phyloP scores from a whole-genome alignment of 345 rosid genomes.

The Murraya koenigii region DNA sequence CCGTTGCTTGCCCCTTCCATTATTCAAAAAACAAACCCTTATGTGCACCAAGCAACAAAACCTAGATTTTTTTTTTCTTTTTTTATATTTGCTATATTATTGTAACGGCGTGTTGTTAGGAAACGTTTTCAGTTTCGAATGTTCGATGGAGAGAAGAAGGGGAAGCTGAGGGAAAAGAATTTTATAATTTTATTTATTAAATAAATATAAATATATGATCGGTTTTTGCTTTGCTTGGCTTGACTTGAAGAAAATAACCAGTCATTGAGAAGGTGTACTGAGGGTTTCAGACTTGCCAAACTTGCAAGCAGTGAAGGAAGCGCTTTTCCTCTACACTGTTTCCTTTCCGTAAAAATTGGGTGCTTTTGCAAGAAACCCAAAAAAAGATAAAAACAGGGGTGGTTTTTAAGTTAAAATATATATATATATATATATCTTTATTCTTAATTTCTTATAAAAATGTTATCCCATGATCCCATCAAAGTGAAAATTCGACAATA shows the following conservation, averaged over 20 bases:
- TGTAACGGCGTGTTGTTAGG: not conserved
- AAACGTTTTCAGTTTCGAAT: not conserved
- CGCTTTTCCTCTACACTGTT: not conserved
- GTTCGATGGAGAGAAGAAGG: not conserved
- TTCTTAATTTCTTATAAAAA: too few species aligned
- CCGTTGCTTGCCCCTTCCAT: slow-evolving; percentile 88
- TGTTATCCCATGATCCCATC: too few species aligned
- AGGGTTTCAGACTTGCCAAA: not conserved
- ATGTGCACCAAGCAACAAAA: not conserved
- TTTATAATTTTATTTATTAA: not conserved
- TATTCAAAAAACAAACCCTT: slow-evolving; percentile 15
- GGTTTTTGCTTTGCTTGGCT: not conserved
- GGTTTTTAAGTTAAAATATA: too few species aligned
- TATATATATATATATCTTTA: too few species aligned
- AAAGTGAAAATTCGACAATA: too few species aligned
- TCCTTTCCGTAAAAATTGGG: not conserved
- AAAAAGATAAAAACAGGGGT: too few species aligned
- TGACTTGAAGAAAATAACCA: not conserved
- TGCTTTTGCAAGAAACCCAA: too few species aligned
- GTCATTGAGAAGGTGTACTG: not conserved
- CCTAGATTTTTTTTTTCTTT: not conserved
- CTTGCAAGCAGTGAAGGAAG: not conserved
- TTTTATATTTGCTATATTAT: not conserved
- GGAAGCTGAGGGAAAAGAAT: not conserved
- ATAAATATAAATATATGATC: not conserved